Base-by-base conservation (phyloP, 2,329 filamentous ascomycete genomes). In the Botryotinia convoluta region DNA sequence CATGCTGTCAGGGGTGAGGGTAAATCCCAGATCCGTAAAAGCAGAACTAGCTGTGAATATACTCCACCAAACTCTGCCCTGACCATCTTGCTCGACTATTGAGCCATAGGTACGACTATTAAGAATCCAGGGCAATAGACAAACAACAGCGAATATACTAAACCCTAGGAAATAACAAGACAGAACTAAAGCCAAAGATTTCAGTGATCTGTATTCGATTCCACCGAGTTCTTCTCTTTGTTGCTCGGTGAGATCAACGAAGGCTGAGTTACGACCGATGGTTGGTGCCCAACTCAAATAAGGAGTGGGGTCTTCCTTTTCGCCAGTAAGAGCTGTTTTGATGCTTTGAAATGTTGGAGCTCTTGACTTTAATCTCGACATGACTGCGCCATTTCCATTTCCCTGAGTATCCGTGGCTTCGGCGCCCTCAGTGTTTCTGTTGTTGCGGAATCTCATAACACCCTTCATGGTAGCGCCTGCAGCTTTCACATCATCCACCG, bases 281-380 rank as follows among this genome's bases (percentile, higher is more conserved):
- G 96, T 99, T 3, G 96, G 94, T 74, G 95, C 91, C 88, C 94
- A 98, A 82, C 94, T 98, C 69, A 99, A 87, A 81, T 99, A 99
- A 0, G 96, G 96, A 84, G 93, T 92, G 1, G 81, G 80, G 45
- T 90, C 86, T 3, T 83, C 83, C 60, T 88, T 87, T 37, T 88
- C 77, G 26, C 74, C 70, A 6, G 79, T 76, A n/a, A 81, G 70
- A 26, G 78, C 80, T 26, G 73, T 87, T 74, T 87, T 86, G 76
- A 95, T 85, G 73, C 84, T 90, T 65, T 85, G 87, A 37, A 90
- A 83, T 0, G 90, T 92, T 60, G 85, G 74, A 63, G 76, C 74
- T 70, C 78, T 77, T n/a, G 71, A 73, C 45, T 35, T 71, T 32
- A 73, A 45, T 39, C 42, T 71, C 37, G 59, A 60, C 16, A 70